These are phyloP conservation scores for Tulasnella sp. DNA, from an alignment of 768 basidiomycete species.

Conservation along the genomic window DNA sequence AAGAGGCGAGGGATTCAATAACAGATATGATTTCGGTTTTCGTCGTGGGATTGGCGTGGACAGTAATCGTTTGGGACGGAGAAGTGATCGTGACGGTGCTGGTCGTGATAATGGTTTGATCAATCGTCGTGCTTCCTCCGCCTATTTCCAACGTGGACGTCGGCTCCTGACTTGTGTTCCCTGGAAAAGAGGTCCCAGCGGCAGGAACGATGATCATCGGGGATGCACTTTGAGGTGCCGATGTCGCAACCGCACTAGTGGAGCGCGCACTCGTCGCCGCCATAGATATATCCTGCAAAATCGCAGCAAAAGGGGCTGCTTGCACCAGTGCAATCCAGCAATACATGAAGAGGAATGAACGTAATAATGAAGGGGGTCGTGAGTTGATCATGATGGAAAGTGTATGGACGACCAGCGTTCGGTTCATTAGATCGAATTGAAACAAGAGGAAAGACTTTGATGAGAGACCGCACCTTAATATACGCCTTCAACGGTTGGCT, in stretches of 20 bases:
- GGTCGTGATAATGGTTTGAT: not conserved
- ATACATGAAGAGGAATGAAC: not conserved
- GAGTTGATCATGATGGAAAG: not conserved
- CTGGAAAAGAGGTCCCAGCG: not conserved
- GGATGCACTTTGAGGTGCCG: not conserved
- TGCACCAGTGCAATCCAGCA: not conserved
- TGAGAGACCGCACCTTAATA: not conserved
- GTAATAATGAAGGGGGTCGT: not conserved
- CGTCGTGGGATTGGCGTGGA: slow-evolving; percentile 1
- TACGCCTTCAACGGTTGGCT: not conserved
- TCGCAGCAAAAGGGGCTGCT: not conserved
- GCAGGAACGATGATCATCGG: not conserved
- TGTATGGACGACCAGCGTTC: not conserved
- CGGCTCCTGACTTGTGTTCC: not conserved
- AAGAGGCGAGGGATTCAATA: not conserved
- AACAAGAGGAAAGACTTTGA: not conserved
- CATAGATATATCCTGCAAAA: not conserved
- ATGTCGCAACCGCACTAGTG: not conserved
- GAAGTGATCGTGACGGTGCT: slow-evolving; percentile 2
- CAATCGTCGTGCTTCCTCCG: not conserved
- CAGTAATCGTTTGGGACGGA: not conserved
- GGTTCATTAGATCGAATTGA: not conserved
- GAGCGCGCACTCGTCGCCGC: not conserved
- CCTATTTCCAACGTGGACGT: slow-evolving; percentile 1
- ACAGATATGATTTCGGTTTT: slow-evolving; percentile 1